Percentiles rank a stretch among this genome's conserved stretches.
Conservation (phyloP, 169 alveolate genomes). For the Blepharisma undulans region DNA sequence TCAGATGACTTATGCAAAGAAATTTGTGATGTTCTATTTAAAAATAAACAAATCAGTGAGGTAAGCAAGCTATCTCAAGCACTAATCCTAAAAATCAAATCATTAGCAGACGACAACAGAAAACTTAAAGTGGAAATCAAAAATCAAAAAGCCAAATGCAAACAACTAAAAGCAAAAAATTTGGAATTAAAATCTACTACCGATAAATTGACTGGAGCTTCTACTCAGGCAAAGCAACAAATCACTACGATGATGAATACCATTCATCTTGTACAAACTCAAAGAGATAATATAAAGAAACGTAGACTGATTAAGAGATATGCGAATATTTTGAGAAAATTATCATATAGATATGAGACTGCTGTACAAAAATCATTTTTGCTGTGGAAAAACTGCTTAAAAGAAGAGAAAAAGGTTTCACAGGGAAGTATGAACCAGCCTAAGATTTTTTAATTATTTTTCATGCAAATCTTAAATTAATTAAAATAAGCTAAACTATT, state of each 20-base stretch:
- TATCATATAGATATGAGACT: neutral
- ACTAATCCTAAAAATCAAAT: neutral
- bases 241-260: neutral
- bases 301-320: neutral
- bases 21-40: neutral
- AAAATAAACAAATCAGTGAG: neutral
- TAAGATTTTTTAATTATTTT: neutral
- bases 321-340: neutral
- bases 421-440: neutral
- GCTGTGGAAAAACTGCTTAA: neutral
- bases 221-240: neutral
- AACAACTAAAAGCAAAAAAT: neutral
- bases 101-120: neutral
- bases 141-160: neutral
- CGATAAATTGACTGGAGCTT: neutral
- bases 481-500: neutral
- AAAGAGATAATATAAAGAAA: neutral
- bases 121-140: neutral
- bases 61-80: neutral
- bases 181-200: neutral
- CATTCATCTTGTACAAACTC: neutral
- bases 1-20: neutral
- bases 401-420: neutral
- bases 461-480: neutral
- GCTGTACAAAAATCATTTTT: neutral